Percentiles rank a stretch among this genome's conserved stretches.
These are phyloP conservation scores for Dothistroma pini DNA, from an alignment of 2,329 filamentous ascomycete species.

Conservation along the genomic window DNA sequence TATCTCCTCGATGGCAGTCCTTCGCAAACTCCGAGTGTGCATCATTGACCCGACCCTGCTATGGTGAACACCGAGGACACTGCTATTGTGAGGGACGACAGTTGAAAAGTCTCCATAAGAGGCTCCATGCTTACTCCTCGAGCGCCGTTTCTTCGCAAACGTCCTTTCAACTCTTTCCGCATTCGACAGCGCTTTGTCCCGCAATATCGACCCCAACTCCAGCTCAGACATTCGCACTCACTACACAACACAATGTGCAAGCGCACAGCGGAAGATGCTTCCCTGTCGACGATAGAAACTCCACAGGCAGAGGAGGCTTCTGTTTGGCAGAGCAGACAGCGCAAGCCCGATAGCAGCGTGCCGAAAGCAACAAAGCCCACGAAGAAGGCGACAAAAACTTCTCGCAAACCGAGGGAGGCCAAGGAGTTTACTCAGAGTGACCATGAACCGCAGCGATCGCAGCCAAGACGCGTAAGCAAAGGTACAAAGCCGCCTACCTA, in stretches of 20 bases:
- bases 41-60: not conserved
- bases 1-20: not conserved
- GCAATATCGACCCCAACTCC: not conserved
- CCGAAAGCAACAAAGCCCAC: not conserved
- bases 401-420: not conserved
- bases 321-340: not conserved
- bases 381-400: conserved; percentile 1
- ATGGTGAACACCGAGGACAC: not conserved
- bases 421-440: not conserved
- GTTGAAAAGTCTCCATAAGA: not conserved
- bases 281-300: not conserved
- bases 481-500: not conserved
- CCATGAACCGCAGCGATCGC: not conserved
- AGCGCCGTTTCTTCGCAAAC: not conserved
- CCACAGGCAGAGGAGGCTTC: not conserved
- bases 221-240: not conserved
- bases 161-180: not conserved
- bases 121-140: not conserved
- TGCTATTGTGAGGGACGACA: not conserved
- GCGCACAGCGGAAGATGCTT: not conserved
- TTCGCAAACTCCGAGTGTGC: not conserved
- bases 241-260: conserved; percentile 1
- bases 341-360: not conserved
- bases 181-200: conserved; percentile 3
- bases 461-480: conserved; percentile 7